Base-by-base conservation (phyloP, 2,329 filamentous ascomycete species). In the Calonectria ilicicola region DNA sequence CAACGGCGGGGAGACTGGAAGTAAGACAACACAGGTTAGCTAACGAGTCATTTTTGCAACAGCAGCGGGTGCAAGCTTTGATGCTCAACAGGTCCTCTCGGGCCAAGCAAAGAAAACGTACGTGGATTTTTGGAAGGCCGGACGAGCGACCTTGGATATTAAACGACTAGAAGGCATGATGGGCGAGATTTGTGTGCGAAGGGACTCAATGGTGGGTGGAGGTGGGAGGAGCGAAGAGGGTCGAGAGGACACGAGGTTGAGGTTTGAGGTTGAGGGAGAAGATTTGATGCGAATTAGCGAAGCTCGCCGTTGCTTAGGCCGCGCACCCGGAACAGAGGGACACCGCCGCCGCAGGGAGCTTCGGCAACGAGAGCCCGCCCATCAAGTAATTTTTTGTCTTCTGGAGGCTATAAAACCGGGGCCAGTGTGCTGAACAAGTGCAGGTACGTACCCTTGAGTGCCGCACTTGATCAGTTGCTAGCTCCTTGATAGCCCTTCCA, bases 131-230 rank as follows among this genome's bases (percentile, higher is more conserved):
- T 85, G 88, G 83, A 91, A 89, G 73, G 81, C 88, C 81, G 90
- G 90, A 81, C 89, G 89, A 81, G 86, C 85, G 79, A 87, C 86
- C 83, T 90, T 87, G 78, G 89, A 87, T 88, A 91, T 88, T 88
- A 91, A 87, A 82, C 90, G 89, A 82, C 87, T 89, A 76, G 89
- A 85, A 82, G 92, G 84, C 91, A 93, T 93, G 73, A 79, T 89
- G 83, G 80, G 44, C 35, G 76, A 76, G 76, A 69, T 77, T 49
- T 74, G 73, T 76, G 73, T 74, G 74, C 75, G 71, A 76, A 72
- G 75, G 72, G 56, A 67, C 69, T 67, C 81, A 81, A 82, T 80
- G 75, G 38, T 27, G 49, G 65, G 70, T 70, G 60, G 38, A 74
- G 62, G 73, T 62, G 64, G 69, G 47, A 53, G 56, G 38, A 19